Evolutionary conservation across 2,329 filamentous ascomycete species (phyloP), one percentile per base, ranked within the genome.

Genomic region (Ophiostoma quercus): DNA sequence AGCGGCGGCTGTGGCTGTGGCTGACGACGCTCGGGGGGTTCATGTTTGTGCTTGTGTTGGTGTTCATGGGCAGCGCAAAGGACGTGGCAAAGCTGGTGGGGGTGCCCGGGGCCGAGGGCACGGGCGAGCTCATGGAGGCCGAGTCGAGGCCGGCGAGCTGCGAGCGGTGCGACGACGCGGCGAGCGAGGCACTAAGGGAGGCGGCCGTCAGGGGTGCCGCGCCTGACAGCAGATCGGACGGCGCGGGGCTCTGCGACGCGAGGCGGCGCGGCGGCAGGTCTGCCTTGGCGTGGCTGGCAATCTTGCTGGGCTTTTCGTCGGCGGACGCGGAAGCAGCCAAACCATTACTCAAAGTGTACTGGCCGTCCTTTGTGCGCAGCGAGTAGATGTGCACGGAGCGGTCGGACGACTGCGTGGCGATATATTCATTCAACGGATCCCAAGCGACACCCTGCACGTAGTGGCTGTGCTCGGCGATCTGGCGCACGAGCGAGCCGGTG

Each of bases 371-470:
- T 29, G 92, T 97, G 82, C 92, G 96, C 73, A 99, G 83, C 0
- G 91, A 94, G 81, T 99, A 99, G 74, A 99, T 95, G 79, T 99
- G 96, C 16, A 98, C 94, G 1, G 95, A 97, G 77, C 95, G 90
- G 80, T 99, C 95, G 5, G 95, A 99, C 7, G 95, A 99, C 78
- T 99, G 95, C 1, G 95, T 99, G 51, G 95, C 95, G 71, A 99
- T 94, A 79, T 94, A 99, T 81, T 99, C 95, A 80, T 98, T 98
- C 70, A 97, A 82, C 32, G 95, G 96, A 81, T 99, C 96, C 96
- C 95, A 99, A 4, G 95, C 91, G 8, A 99, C 96, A 66, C 95
- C 95, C 80, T 99, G 95, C 22, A 99, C 95, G 78, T 97, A 99
- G 79, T 99, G 95, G 76, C 92, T 96, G 80, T 98, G 94, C 79